A percentile compares a stretch with the other conserved stretches of the same genome.
Conservation (phyloP, 1,284 basidiomycete genomes). For the Fomitiporia mediterranea region DNA sequence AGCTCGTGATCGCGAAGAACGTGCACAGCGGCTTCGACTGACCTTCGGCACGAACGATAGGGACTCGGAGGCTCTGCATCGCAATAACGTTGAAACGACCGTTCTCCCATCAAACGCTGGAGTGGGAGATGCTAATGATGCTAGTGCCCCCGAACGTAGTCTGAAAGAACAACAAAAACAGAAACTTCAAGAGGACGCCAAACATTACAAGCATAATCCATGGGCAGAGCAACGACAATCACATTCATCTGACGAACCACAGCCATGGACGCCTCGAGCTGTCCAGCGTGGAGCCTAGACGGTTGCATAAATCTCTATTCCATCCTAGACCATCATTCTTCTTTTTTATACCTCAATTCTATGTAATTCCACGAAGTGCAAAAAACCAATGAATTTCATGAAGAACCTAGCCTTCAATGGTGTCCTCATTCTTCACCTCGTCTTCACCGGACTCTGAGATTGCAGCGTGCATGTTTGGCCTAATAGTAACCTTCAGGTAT, state of each 20-base stretch:
- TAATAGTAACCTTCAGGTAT: no score
- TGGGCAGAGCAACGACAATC: constrained; percentile 14
- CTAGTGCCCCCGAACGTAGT: background rate
- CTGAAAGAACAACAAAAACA: background rate
- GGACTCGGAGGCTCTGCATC: background rate
- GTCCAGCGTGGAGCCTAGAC: constrained; percentile 8
- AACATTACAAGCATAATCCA: constrained; percentile 6
- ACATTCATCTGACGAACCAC: constrained; percentile 15
- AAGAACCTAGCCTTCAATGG: no score
- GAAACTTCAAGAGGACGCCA: background rate
- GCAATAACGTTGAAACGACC: background rate
- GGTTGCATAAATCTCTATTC: no score
- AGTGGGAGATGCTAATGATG: background rate
- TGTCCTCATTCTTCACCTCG: no score
- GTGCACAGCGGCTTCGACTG: no score
- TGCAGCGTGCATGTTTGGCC: no score
- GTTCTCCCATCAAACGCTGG: background rate
- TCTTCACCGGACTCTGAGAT: no score
- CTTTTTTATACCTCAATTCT: no score
- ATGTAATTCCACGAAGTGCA: no score
- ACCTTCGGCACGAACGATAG: constrained; percentile 1
- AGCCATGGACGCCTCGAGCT: constrained; percentile 15
- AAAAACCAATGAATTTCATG: no score
- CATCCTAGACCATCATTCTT: no score
- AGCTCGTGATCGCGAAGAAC: constrained; percentile 27